Evolutionary conservation across 345 rosid species (phyloP).

Genomic region (Populus pruinosa): DNA sequence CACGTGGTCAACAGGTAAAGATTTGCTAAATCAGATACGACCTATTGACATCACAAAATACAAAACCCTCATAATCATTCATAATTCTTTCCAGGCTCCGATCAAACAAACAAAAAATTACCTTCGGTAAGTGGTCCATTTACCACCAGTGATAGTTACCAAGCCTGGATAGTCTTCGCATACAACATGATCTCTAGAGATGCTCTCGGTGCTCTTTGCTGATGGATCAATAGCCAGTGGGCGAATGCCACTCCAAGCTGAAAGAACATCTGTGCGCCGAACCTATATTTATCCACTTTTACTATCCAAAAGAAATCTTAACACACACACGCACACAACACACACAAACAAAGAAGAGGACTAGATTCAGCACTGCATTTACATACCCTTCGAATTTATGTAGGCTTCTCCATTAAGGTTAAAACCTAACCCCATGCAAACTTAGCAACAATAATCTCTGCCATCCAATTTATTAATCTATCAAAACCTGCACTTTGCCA

Average conservation of each 20-base stretch:
- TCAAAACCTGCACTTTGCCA: not conserved
- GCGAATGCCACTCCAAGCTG: slow-evolving; percentile 99
- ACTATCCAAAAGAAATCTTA: slow-evolving; percentile 17
- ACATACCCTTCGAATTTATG: not conserved
- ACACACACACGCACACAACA: no score
- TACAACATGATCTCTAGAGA: slow-evolving; percentile 95
- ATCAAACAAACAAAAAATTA: slow-evolving; percentile 24
- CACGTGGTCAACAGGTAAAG: not conserved
- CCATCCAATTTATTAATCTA: not conserved
- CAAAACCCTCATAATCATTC: not conserved
- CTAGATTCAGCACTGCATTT: not conserved
- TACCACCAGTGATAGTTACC: slow-evolving; percentile 97
- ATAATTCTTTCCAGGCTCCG: not conserved
- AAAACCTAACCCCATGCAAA: not conserved
- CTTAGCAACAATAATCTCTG: not conserved
- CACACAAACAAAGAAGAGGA: not conserved
- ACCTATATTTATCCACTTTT: slow-evolving; percentile 45
- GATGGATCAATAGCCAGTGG: slow-evolving; percentile 88
- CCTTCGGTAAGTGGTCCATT: slow-evolving; percentile 98
- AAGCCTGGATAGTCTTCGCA: slow-evolving; percentile 85
- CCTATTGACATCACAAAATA: not conserved
- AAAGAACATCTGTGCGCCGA: slow-evolving; percentile 87
- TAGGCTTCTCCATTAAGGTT: not conserved
- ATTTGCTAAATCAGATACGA: not conserved
- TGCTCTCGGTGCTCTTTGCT: slow-evolving; percentile 88